phyloP scores from a whole-genome alignment of 78 protist species.

The Pigoraptor vietnamica region DNA sequence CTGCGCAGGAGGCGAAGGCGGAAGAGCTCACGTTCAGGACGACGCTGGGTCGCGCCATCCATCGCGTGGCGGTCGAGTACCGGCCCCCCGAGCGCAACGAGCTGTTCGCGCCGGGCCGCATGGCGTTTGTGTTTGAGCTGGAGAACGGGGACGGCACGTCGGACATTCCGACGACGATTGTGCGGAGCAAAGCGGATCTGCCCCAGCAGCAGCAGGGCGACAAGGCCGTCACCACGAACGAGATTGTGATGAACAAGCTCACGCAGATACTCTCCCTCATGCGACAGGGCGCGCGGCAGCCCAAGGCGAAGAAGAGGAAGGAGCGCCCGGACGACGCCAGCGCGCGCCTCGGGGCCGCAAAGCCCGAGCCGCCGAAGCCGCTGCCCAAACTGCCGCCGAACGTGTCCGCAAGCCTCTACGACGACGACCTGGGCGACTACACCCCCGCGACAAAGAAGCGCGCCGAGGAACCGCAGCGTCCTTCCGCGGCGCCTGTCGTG shows the following conservation, averaged over 20 bases:
- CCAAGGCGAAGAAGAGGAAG: not conserved
- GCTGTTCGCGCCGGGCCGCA: not conserved
- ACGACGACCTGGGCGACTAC: not conserved
- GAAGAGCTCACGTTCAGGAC: not conserved
- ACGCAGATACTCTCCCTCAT: not conserved
- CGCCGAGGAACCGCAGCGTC: not conserved
- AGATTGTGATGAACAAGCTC: not conserved
- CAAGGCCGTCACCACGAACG: not conserved
- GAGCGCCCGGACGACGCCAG: not conserved
- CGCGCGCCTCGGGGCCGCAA: not conserved
- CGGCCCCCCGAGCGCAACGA: not conserved
- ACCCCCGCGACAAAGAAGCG: not conserved
- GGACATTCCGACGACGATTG: not conserved
- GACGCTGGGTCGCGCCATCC: not conserved
- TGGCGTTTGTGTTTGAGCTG: not conserved
- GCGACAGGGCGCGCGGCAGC: not conserved
- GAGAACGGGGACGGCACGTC: not conserved
- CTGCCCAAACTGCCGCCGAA: not conserved
- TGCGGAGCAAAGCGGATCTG: not conserved
- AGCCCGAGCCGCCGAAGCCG: not conserved
- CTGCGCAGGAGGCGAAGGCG: not conserved
- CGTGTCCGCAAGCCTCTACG: not conserved
- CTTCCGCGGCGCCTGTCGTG: not conserved
- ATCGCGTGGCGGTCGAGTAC: not conserved
- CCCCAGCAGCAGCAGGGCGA: not conserved